These are phyloP conservation scores for Delonix regia DNA, from an alignment of 306 rosid species.

Conservation along the genomic window DNA sequence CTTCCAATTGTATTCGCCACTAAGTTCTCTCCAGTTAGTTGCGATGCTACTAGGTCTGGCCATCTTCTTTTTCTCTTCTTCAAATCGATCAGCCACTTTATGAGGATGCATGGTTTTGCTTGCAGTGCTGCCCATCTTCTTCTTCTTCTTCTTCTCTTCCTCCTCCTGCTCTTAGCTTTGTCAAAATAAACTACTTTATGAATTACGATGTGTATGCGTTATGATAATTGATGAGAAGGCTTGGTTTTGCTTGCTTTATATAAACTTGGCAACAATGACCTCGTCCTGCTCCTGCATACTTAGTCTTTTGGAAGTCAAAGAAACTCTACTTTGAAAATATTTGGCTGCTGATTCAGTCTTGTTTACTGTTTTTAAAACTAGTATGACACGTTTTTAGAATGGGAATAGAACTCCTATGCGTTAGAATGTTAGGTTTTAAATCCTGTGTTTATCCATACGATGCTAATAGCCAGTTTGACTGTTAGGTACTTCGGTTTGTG, in stretches of 20 bases:
- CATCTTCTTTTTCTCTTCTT: slow-evolving; percentile 3
- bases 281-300: neutral
- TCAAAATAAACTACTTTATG: neutral
- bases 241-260: neutral
- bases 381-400: too few species aligned
- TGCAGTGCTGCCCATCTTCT: neutral
- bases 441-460: too few species aligned
- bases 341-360: neutral
- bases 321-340: neutral
- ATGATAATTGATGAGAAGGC: neutral
- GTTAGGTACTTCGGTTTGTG: too few species aligned
- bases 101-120: neutral
- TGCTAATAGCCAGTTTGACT: too few species aligned
- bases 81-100: neutral
- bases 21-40: neutral
- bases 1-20: neutral
- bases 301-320: neutral
- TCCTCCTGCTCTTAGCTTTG: neutral
- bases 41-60: neutral
- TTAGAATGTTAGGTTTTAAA: too few species aligned
- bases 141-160: neutral
- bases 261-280: neutral
- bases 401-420: too few species aligned
- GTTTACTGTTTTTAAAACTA: neutral
- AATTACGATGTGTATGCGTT: neutral